A percentile compares a stretch with the other conserved stretches of the same genome.
Evolutionary conservation across 495 filamentous ascomycete genomes (phyloP).

Genomic region (Penicillium angulare): DNA sequence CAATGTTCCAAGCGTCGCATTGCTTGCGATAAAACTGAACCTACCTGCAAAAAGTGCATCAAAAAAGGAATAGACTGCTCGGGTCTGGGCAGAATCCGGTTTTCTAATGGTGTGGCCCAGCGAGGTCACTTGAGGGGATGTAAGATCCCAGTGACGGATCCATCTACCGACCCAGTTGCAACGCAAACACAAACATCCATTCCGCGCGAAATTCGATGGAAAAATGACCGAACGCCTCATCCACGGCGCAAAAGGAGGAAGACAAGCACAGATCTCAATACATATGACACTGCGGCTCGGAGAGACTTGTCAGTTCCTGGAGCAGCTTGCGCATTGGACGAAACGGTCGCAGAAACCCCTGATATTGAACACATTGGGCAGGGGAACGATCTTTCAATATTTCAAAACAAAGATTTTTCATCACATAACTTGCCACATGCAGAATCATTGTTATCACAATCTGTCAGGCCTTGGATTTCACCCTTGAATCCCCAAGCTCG

Average conservation of each 20-base stretch:
- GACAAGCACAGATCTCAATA: not conserved
- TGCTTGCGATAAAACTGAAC: constrained; percentile 19
- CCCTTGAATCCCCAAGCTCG: constrained; percentile 6
- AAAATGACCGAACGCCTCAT: not conserved
- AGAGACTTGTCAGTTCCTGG: too few species aligned
- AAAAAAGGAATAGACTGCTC: constrained; percentile 28
- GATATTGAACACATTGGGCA: too few species aligned
- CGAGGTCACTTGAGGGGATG: constrained; percentile 20
- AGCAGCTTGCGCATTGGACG: too few species aligned
- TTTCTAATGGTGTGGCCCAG: constrained; percentile 12
- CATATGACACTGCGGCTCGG: too few species aligned
- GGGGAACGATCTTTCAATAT: too few species aligned
- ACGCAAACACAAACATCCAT: not conserved
- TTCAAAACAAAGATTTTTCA: too few species aligned
- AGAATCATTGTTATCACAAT: not conserved
- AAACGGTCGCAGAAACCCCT: too few species aligned
- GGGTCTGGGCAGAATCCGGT: constrained; percentile 18
- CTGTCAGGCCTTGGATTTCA: constrained; percentile 14
- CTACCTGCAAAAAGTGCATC: constrained; percentile 20
- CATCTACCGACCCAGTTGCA: not conserved
- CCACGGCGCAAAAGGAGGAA: not conserved
- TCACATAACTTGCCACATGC: not conserved
- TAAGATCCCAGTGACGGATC: constrained; percentile 9
- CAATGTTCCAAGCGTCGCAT: constrained; percentile 27
- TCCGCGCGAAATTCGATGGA: constrained; percentile 18